Conservation (phyloP, 305 asterid genomes). For the Plantago coronopus region DNA sequence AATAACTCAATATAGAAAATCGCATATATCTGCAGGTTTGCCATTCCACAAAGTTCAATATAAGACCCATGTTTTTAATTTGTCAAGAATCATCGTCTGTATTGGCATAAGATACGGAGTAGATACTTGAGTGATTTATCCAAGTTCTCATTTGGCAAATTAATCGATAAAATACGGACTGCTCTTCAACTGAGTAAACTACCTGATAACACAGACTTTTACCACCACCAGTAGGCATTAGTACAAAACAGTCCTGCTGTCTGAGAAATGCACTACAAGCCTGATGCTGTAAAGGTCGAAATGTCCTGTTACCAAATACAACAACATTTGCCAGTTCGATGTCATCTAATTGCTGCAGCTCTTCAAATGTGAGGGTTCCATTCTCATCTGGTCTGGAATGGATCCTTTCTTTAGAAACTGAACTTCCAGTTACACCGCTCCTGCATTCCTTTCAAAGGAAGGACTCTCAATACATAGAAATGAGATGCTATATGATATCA, state of each 20-base stretch:
- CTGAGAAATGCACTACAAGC: slow-evolving; percentile 64
- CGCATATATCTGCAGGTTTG: not conserved
- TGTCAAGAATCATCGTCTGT: not conserved
- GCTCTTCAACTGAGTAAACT: slow-evolving; percentile 23
- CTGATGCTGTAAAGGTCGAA: slow-evolving; percentile 82
- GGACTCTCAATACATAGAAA: slow-evolving; percentile 23
- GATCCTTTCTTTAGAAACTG: slow-evolving; percentile 34
- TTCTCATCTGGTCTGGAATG: slow-evolving; percentile 26
- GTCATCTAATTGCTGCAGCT: slow-evolving; percentile 71
- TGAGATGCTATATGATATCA: slow-evolving; percentile 10
- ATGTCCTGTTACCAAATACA: slow-evolving; percentile 73
- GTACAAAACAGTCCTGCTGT: slow-evolving; percentile 77
- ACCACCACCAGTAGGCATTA: slow-evolving; percentile 98
- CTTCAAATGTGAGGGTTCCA: slow-evolving; percentile 53
- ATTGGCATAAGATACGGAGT: slow-evolving; percentile 17
- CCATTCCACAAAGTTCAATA: not conserved
- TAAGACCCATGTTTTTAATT: not conserved
- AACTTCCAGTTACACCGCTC: slow-evolving; percentile 40
- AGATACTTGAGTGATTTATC: slow-evolving; percentile 2
- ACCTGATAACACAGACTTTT: slow-evolving; percentile 99
- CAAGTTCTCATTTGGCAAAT: slow-evolving; percentile 25
- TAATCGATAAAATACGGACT: not conserved
- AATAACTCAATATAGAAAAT: not conserved
- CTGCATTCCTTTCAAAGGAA: slow-evolving; percentile 41
- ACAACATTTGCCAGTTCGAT: slow-evolving; percentile 85